Evolutionary conservation across 257 asterid genomes (phyloP), one percentile per base, ranked within the genome.

Genomic region (Solanum piurae): DNA sequence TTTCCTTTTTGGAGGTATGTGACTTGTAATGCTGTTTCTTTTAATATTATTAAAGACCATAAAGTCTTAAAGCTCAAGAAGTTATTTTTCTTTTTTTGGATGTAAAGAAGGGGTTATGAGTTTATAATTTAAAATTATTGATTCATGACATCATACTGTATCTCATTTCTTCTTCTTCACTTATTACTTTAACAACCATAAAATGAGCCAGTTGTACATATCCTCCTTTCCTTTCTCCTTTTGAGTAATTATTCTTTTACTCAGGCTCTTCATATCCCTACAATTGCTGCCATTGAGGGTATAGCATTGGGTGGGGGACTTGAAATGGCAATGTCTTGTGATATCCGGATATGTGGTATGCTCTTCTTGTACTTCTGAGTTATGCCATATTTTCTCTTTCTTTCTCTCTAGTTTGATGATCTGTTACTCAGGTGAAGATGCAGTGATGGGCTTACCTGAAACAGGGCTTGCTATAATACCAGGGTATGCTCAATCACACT

Each of bases 401-500:
- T 87, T 83, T 71, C 52, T 18, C 80, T 89, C 86, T 85, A 86
- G 62, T 72, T 75, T 37, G 62, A 66, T 64, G 88, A 64, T 88
- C 46, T 83, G 88, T 84, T 83, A 49, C 87, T 79, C 92, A 96
- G 98, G 98, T 86, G 97, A 97, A 92, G 92, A 91, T 95, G 96
- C 99, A 88, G 89, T 92, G 76, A 87, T 95, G 71, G 98, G 98
- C 91, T 86, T 95, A 87, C 99, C 99, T 88, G 99, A 97, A 92
- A 95, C 99, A 21, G 98, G 98, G 77, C 98, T 97, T 87, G 99
- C 99, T 31, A 92, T 97, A 89, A 97, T 97, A 87, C 99, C 98
- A 58, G 98, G 98, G 99, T 95, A 90, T 85, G 92, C 84, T 75
- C 87, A 4, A 83, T 87, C 6, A 29, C 29, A 3, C 44, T 62